Conservation (phyloP, 495 filamentous ascomycete species). For the Podospora appendiculata region DNA sequence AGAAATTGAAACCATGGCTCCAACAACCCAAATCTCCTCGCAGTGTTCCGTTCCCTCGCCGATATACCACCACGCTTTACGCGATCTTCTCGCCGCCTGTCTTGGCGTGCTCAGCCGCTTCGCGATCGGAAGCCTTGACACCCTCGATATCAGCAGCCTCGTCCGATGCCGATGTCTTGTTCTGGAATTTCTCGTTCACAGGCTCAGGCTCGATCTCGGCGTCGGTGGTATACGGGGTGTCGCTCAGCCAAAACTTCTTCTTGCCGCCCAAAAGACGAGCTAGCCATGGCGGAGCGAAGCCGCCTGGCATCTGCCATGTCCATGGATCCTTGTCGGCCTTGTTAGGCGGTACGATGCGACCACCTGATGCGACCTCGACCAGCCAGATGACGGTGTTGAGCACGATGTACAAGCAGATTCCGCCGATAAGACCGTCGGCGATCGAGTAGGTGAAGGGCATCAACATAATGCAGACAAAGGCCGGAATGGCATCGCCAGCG, state of each 20-base stretch:
- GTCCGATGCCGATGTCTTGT: slow-evolving; percentile 4
- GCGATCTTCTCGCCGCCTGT: neutral
- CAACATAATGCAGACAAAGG: slow-evolving; percentile 69
- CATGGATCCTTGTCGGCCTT: slow-evolving; percentile 67
- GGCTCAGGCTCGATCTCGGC: neutral
- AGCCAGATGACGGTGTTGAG: slow-evolving; percentile 60
- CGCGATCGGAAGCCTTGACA: too few species aligned
- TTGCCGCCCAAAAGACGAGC: slow-evolving; percentile 52
- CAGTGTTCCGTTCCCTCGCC: too few species aligned
- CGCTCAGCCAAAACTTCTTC: slow-evolving; percentile 27
- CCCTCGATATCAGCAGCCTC: neutral
- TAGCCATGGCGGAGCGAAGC: slow-evolving; percentile 64
- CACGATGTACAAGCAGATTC: slow-evolving; percentile 64
- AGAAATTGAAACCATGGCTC: neutral
- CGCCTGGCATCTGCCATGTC: slow-evolving; percentile 61
- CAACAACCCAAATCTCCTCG: too few species aligned
- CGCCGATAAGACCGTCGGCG: slow-evolving; percentile 68
- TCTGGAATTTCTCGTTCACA: slow-evolving; percentile 6
- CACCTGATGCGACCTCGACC: slow-evolving; percentile 53
- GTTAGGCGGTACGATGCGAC: slow-evolving; percentile 63
- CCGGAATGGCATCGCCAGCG: slow-evolving; percentile 67
- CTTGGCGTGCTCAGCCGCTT: neutral
- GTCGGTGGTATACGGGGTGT: neutral
- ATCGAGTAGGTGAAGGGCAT: slow-evolving; percentile 87
- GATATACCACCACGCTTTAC: neutral